Base-by-base conservation (phyloP, 108 stramenopile genomes). In the Nitzschia putrida region DNA sequence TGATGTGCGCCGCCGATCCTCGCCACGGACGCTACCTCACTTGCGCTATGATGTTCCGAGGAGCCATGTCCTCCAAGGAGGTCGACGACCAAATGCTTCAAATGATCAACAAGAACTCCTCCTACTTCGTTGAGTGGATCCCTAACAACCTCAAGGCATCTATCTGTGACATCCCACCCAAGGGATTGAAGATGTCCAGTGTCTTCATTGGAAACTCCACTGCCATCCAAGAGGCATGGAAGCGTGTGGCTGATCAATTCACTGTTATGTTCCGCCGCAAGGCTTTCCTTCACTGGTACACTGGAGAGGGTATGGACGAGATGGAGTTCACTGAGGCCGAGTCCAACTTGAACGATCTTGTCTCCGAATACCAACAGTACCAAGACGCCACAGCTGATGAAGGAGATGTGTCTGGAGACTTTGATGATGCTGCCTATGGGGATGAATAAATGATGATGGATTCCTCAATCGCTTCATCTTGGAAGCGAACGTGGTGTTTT, bases 61-160 rank as follows among this genome's bases (percentile, higher is more conserved):
- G 98, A 61, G 79, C 79, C 80, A 97, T 98, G 93, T 96, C 97
- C 59, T 91, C 93, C 61, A 95, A 96, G 81, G 96, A 95, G 66
- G 95, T 97, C 64, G 96, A 97, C 71, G 94, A 97, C 74, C 96
- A 98, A 84, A 98, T 98, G 98, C 80, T 97, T 59, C 94, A 97
- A 73, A 95, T 95, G 72, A 88, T 95, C 61, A 97, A 88, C 97
- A 98, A 97, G 93, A 97, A 98, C 88, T 93, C 94, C 13, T 95
- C 94, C 25, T 97, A 96, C 93, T 98, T 98, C 80, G 97, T 98
- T 34, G 97, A 98, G 76, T 98, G 97, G 97, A 98, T 98, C 81
- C 97, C 97, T 64, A 97, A 98, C 90, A 98, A 98, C 90, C 86
- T 98, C 73, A 98, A 98, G 94, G 94, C 96, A 29, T 97, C 96